Conservation (phyloP, 768 basidiomycete genomes). For the Tylopilus rubrobrunneus region DNA sequence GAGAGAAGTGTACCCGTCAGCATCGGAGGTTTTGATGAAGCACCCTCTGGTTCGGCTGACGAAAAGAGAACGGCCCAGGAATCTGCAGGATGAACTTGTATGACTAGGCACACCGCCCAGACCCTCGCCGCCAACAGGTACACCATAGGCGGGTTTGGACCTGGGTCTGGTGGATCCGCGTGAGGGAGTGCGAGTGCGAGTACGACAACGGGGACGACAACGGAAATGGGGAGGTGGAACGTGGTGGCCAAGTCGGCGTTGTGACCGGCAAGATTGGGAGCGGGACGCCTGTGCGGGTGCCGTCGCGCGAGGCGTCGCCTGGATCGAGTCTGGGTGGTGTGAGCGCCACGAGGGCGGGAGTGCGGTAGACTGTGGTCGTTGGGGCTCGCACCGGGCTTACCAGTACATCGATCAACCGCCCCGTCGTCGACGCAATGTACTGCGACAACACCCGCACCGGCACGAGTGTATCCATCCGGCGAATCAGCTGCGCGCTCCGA, state of each 20-base stretch:
- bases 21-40: too few relatives aligned
- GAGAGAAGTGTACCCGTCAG: too few relatives aligned
- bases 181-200: background rate
- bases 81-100: too few relatives aligned
- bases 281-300: conserved; percentile 1
- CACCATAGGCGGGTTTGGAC: conserved; percentile 22
- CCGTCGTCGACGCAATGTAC: conserved; percentile 40
- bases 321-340: background rate
- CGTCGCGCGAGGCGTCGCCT: conserved; percentile 9
- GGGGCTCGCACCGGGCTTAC: conserved; percentile 5
- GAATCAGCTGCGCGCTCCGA: conserved; percentile 77
- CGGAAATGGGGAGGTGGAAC: conserved; percentile 15
- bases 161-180: background rate
- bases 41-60: too few relatives aligned
- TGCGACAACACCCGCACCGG: conserved; percentile 68
- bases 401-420: conserved; percentile 51
- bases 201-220: background rate
- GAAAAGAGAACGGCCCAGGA: too few relatives aligned
- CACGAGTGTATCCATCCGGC: conserved; percentile 77
- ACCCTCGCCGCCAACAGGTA: background rate
- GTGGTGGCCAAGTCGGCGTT: conserved; percentile 15
- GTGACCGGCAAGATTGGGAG: conserved; percentile 2
- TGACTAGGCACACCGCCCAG: background rate
- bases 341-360: background rate
- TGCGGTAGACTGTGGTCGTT: too few relatives aligned